Conservation (phyloP, 805 yeast genomes). For the Pichia cephalocereana region DNA sequence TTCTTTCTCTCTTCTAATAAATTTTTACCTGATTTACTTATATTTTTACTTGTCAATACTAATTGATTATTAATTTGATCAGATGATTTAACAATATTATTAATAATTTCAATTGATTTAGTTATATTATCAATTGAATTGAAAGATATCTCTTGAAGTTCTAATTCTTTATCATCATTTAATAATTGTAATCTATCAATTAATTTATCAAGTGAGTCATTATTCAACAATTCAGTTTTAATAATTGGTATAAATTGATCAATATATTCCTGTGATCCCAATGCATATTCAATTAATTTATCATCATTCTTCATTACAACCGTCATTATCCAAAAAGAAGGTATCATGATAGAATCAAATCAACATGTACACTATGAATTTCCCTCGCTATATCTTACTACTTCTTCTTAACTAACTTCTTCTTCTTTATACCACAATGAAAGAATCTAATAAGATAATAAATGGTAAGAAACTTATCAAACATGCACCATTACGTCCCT, state of each 20-base stretch:
- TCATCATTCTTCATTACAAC: not conserved
- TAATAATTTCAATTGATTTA: slow-evolving; percentile 53
- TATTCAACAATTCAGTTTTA: slow-evolving; percentile 46
- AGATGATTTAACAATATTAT: slow-evolving; percentile 50
- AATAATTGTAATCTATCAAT: slow-evolving; percentile 46
- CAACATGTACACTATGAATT: too few species aligned
- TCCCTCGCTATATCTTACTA: too few species aligned
- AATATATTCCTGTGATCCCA: slow-evolving; percentile 57
- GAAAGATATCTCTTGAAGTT: slow-evolving; percentile 53
- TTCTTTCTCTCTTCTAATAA: slow-evolving; percentile 54
- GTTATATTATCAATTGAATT: slow-evolving; percentile 48
- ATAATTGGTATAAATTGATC: slow-evolving; percentile 76
- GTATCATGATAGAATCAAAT: too few species aligned
- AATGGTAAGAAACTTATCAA: slow-evolving; percentile 25
- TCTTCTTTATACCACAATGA: not conserved
- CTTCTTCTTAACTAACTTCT: too few species aligned
- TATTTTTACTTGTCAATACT: slow-evolving; percentile 42
- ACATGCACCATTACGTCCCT: slow-evolving; percentile 43
- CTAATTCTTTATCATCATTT: slow-evolving; percentile 52
- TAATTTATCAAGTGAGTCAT: slow-evolving; percentile 46
- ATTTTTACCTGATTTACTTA: slow-evolving; percentile 57
- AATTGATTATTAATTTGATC: slow-evolving; percentile 47
- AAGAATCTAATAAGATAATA: not conserved
- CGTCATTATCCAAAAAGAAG: not conserved
- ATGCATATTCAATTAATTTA: slow-evolving; percentile 26